Evolutionary conservation across 2,329 filamentous ascomycete species (phyloP).

Genomic region (Rhytidhysteron rufulum): DNA sequence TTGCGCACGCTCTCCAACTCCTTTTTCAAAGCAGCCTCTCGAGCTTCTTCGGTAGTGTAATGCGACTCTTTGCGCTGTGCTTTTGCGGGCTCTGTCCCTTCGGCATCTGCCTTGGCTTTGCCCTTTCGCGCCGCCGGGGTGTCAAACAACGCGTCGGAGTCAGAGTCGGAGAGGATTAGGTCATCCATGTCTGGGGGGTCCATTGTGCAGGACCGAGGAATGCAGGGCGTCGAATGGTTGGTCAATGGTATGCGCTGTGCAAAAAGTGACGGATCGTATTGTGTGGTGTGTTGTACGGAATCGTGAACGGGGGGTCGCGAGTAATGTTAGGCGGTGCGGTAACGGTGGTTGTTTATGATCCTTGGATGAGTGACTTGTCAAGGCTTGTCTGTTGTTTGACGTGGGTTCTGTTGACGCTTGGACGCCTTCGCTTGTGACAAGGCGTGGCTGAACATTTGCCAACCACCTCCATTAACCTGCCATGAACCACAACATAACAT

Average conservation of each 20-base stretch:
- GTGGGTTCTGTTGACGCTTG: not conserved
- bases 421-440: not conserved
- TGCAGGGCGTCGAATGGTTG: not conserved
- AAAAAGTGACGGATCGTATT: not conserved
- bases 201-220: constrained; percentile 12
- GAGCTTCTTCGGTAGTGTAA: constrained; percentile 62
- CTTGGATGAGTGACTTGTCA: not conserved
- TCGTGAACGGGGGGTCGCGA: not conserved
- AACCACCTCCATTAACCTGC: not conserved
- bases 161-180: constrained; percentile 52
- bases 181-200: constrained; percentile 48
- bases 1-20: constrained; percentile 81
- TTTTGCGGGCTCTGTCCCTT: constrained; percentile 35
- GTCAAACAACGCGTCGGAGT: constrained; percentile 55
- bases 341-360: not conserved
- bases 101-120: constrained; percentile 38
- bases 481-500: not conserved
- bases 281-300: not conserved
- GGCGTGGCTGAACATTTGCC: not conserved
- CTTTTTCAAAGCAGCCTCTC: constrained; percentile 68
- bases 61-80: constrained; percentile 46
- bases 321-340: not conserved
- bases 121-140: constrained; percentile 46
- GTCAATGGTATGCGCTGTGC: not conserved
- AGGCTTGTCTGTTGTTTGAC: not conserved